phyloP scores from a whole-genome alignment of 225 moss, liverwort and hornwort genomes.

The Marchantia paleacea region DNA sequence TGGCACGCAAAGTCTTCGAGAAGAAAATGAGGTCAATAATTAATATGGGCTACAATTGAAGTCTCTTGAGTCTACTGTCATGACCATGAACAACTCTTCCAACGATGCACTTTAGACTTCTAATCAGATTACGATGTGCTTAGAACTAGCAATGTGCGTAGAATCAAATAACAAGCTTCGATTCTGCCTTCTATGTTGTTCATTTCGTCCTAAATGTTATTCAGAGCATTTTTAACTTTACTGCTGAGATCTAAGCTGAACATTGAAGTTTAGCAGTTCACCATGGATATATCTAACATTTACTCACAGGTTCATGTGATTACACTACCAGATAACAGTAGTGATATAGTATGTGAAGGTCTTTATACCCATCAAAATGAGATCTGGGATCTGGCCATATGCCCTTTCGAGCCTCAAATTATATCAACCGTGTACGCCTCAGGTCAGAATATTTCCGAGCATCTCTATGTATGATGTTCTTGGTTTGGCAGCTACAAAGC shows the following conservation, averaged over 20 bases:
- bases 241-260: not conserved
- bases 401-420: constrained; percentile 64
- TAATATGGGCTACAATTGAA: not conserved
- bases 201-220: not conserved
- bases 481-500: not conserved
- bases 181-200: not conserved
- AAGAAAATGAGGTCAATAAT: constrained; percentile 46
- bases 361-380: constrained; percentile 69
- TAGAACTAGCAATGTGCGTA: not conserved
- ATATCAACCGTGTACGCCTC: constrained; percentile 70
- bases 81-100: too few species aligned
- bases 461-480: not conserved
- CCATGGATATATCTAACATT: not conserved
- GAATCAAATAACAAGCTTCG: not conserved
- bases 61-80: not conserved
- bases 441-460: constrained; percentile 34
- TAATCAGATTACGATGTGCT: not conserved
- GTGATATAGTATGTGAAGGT: constrained; percentile 66
- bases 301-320: constrained; percentile 66
- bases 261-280: not conserved
- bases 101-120: not conserved
- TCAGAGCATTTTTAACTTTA: not conserved
- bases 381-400: constrained; percentile 83
- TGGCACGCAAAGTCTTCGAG: constrained; percentile 45
- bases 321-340: constrained; percentile 52